These are phyloP conservation scores for Fusarium nygamai DNA, from an alignment of 2,329 filamentous ascomycete genomes.

Conservation along the genomic window DNA sequence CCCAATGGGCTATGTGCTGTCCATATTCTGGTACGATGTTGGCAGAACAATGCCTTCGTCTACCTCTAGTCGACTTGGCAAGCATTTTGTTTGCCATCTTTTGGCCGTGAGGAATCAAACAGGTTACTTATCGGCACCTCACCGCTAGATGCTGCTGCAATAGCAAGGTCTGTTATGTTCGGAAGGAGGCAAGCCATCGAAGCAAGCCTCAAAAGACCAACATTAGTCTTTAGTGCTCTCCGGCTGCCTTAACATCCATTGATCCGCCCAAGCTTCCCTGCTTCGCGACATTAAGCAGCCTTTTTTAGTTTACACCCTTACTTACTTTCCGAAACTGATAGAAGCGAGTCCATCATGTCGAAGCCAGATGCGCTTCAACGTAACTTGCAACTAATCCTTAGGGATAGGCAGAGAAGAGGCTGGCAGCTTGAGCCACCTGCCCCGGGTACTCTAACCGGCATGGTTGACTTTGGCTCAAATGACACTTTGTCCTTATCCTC, in stretches of 20 bases:
- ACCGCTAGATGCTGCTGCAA: background rate
- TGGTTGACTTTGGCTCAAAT: slow-evolving; percentile 4
- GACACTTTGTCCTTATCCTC: background rate
- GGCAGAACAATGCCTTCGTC: background rate
- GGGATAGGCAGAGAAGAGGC: background rate
- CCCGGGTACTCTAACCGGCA: background rate
- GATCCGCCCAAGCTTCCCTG: no score
- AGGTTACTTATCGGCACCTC: background rate
- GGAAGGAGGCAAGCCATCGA: background rate
- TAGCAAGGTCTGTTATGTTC: no score
- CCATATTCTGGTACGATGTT: background rate
- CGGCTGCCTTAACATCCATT: background rate
- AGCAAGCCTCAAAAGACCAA: background rate
- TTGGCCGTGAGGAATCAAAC: background rate
- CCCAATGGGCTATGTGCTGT: background rate
- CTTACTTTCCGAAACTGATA: no score
- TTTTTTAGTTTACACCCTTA: background rate
- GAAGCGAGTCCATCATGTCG: background rate
- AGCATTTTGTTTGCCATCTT: background rate
- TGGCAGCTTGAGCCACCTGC: slow-evolving; percentile 2
- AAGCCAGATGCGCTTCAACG: background rate
- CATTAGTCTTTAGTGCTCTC: background rate
- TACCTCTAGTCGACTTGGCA: background rate
- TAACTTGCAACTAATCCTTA: background rate
- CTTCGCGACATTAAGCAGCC: no score